Percentiles rank a stretch among this genome's conserved stretches.
These are phyloP conservation scores for Cyclotella distinguenda DNA, from an alignment of 108 stramenopile genomes.

Conservation along the genomic window DNA sequence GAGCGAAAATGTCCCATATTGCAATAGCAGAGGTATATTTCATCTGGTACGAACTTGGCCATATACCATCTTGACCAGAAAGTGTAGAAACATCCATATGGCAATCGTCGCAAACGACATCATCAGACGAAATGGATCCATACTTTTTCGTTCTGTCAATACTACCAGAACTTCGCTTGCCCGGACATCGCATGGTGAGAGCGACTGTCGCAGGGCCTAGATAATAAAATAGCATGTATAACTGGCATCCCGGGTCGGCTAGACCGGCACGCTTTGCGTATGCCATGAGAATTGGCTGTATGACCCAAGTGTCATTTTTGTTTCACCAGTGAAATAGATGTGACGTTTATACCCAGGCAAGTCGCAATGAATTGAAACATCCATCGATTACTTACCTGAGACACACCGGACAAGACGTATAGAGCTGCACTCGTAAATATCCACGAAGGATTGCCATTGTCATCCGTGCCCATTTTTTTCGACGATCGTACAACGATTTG, in stretches of 20 bases:
- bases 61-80: conserved; percentile 22
- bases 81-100: background rate
- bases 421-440: conserved; percentile 23
- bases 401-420: conserved; percentile 68
- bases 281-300: conserved; percentile 8
- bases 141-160: background rate
- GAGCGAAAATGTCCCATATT: conserved; percentile 64
- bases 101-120: conserved; percentile 7
- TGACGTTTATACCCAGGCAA: background rate
- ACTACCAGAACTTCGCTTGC: background rate
- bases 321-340: background rate
- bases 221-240: conserved; percentile 83
- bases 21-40: conserved; percentile 56
- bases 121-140: background rate
- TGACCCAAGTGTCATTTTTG: too few species aligned
- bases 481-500: background rate
- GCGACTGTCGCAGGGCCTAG: conserved; percentile 56
- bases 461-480: background rate
- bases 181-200: conserved; percentile 30
- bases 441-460: background rate
- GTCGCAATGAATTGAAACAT: background rate
- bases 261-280: conserved; percentile 61
- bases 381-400: conserved; percentile 23
- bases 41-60: conserved; percentile 27
- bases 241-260: conserved; percentile 59